Evolutionary conservation across 768 basidiomycete species (phyloP).

Genomic region (Rhizopogon sp.): DNA sequence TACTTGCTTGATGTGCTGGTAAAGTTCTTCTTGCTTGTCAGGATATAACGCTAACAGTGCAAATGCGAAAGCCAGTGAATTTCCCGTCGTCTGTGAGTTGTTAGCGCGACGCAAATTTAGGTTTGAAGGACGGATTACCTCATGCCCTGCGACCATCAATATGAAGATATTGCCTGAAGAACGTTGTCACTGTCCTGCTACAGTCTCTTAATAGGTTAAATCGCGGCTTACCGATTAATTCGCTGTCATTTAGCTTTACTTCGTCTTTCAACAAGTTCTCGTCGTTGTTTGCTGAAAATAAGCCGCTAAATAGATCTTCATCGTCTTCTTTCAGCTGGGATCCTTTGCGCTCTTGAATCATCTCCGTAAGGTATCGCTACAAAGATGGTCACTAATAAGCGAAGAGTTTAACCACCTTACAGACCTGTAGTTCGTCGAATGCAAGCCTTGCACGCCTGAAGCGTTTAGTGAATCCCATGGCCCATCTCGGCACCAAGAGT

Average conservation of each 20-base stretch:
- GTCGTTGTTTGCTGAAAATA: too few species aligned
- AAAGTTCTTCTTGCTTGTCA: slow-evolving; percentile 20
- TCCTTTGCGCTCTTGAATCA: too few species aligned
- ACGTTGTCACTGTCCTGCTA: too few species aligned
- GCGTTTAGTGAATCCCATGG: slow-evolving; percentile 31
- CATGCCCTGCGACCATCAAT: slow-evolving; percentile 56
- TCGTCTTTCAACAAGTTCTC: too few species aligned
- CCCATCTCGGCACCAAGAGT: slow-evolving; percentile 35
- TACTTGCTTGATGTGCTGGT: slow-evolving; percentile 24
- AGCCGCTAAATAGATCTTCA: too few species aligned
- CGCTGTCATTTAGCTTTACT: too few species aligned
- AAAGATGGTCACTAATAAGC: not conserved
- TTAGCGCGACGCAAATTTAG: not conserved
- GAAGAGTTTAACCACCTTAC: not conserved
- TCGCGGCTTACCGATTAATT: too few species aligned
- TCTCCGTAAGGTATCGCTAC: slow-evolving; percentile 35
- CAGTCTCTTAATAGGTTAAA: too few species aligned
- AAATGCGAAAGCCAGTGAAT: slow-evolving; percentile 28
- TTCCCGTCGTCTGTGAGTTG: slow-evolving; percentile 24
- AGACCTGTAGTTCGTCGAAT: slow-evolving; percentile 40
- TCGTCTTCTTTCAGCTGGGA: too few species aligned
- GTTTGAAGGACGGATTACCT: slow-evolving; percentile 27
- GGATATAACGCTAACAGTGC: slow-evolving; percentile 34
- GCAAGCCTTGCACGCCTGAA: slow-evolving; percentile 29
- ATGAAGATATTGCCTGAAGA: too few species aligned